Evolutionary conservation across 2,329 filamentous ascomycete species (phyloP).

Genomic region (Fusarium graminum): DNA sequence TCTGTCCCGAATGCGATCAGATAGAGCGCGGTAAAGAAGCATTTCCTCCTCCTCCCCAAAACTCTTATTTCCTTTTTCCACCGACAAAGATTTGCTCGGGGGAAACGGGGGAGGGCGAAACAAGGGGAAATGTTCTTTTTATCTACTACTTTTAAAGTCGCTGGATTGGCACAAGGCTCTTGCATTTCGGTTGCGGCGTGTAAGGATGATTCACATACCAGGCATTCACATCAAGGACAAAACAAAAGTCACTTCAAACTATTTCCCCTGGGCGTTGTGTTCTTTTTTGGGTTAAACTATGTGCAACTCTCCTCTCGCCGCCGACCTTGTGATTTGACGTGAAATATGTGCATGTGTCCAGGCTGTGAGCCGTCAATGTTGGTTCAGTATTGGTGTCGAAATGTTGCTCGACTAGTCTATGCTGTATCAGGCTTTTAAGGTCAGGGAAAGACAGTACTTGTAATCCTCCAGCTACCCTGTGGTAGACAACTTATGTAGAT

Average conservation of each 20-base stretch:
- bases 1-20: constrained; percentile 53
- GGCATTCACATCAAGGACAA: constrained; percentile 65
- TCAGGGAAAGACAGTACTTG: background rate
- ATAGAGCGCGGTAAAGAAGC: constrained; percentile 51
- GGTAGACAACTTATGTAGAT: background rate
- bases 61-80: constrained; percentile 26
- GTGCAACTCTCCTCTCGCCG: constrained; percentile 29
- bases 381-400: background rate
- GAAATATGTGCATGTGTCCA: background rate
- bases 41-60: constrained; percentile 40
- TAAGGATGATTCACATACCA: constrained; percentile 64
- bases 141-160: constrained; percentile 51
- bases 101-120: constrained; percentile 31
- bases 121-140: constrained; percentile 45
- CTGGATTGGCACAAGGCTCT: constrained; percentile 60
- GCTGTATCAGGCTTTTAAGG: background rate
- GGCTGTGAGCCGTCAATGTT: background rate
- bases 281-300: constrained; percentile 17
- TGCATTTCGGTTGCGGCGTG: constrained; percentile 68
- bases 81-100: constrained; percentile 24
- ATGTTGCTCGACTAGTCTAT: background rate
- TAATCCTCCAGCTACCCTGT: background rate
- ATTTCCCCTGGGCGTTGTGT: constrained; percentile 31
- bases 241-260: constrained; percentile 52
- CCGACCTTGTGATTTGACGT: constrained; percentile 13